Conservation (phyloP, 2,329 filamentous ascomycete genomes). For the Seiridium unicorne region DNA sequence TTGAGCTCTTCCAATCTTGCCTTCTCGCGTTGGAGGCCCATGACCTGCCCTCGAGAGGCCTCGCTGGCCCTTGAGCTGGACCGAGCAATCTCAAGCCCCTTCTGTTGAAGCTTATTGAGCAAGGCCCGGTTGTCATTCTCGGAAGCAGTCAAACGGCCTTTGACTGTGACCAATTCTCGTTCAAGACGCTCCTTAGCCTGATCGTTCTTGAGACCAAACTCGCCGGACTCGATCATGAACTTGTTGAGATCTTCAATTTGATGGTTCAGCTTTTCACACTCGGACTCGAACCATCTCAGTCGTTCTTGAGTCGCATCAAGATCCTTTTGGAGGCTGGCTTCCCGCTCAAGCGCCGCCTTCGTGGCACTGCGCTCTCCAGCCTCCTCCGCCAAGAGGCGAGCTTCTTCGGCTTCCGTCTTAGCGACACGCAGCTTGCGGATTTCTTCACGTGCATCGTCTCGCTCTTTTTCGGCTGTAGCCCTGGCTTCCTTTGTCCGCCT, state of each 20-base stretch:
- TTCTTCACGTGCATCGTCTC: constrained; percentile 85
- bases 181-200: constrained; percentile 93
- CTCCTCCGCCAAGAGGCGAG: constrained; percentile 77
- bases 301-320: constrained; percentile 76
- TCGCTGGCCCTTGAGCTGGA: constrained; percentile 85
- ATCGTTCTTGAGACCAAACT: constrained; percentile 86
- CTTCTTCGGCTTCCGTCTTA: constrained; percentile 82
- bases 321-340: constrained; percentile 74
- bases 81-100: constrained; percentile 91
- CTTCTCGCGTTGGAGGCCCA: constrained; percentile 80
- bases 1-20: constrained; percentile 79
- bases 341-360: constrained; percentile 74
- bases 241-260: constrained; percentile 85
- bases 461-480: constrained; percentile 76
- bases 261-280: constrained; percentile 71
- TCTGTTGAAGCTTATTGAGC: constrained; percentile 97
- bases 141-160: constrained; percentile 83
- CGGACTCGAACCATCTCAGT: constrained; percentile 75
- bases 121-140: constrained; percentile 95
- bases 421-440: constrained; percentile 79
- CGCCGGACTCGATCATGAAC: constrained; percentile 83
- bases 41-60: constrained; percentile 73
- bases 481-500: constrained; percentile 82
- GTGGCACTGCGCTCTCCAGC: constrained; percentile 78
- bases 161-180: constrained; percentile 85